Evolutionary conservation across 352 stramenopile genomes (phyloP).

Genomic region (Phytopythium vexans): DNA sequence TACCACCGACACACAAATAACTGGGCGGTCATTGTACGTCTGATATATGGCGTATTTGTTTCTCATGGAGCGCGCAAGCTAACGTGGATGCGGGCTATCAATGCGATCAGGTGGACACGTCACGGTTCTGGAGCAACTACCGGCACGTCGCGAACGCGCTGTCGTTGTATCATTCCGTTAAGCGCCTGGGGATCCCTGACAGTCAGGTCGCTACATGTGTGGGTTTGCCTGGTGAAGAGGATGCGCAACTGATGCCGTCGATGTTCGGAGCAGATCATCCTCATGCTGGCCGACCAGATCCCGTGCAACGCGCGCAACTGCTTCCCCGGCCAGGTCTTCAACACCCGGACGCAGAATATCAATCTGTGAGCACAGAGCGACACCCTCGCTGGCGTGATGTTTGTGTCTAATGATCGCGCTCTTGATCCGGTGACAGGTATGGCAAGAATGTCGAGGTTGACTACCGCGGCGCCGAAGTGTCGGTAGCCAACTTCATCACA

Average conservation of each 20-base stretch:
- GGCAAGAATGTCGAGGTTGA: conserved; percentile 92
- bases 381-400: background rate
- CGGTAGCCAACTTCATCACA: conserved; percentile 95
- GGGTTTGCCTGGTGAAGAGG: background rate
- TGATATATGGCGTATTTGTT: background rate
- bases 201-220: conserved; percentile 62
- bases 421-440: conserved; percentile 37
- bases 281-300: conserved; percentile 97
- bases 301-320: conserved; percentile 91
- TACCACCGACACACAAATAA: conserved; percentile 85
- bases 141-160: conserved; percentile 94
- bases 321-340: conserved; percentile 89
- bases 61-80: background rate
- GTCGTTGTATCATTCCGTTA: conserved; percentile 93
- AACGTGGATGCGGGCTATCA: background rate
- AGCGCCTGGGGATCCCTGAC: conserved; percentile 91
- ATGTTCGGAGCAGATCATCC: conserved; percentile 73
- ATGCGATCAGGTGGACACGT: conserved; percentile 84
- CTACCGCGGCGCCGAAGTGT: conserved; percentile 95
- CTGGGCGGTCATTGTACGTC: conserved; percentile 76
- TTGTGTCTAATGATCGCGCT: background rate
- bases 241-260: background rate
- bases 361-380: conserved; percentile 83
- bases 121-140: conserved; percentile 98
- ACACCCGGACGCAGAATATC: conserved; percentile 87